Conservation (phyloP, 2,329 filamentous ascomycete species). For the Drechslera avenae region DNA sequence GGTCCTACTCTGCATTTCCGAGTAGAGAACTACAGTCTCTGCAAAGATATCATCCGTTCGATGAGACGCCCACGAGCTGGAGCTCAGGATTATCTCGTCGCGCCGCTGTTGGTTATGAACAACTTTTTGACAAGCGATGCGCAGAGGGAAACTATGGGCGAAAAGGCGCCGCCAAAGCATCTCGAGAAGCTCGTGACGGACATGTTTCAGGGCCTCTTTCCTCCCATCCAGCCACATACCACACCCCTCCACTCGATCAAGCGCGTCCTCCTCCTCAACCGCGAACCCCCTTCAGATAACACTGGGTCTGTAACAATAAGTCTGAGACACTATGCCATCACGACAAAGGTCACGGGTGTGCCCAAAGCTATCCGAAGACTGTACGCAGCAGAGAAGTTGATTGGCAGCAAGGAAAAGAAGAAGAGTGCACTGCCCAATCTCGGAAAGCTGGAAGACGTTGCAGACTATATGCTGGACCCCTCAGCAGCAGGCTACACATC, state of each 20-base stretch:
- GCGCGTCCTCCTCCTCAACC: slow-evolving; percentile 86
- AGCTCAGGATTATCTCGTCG: slow-evolving; percentile 77
- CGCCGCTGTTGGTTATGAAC: slow-evolving; percentile 97
- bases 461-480: slow-evolving; percentile 88
- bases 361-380: slow-evolving; percentile 83
- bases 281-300: slow-evolving; percentile 61
- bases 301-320: slow-evolving; percentile 74
- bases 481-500: slow-evolving; percentile 83
- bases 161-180: slow-evolving; percentile 81
- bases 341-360: slow-evolving; percentile 81
- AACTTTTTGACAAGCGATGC: slow-evolving; percentile 76
- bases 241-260: slow-evolving; percentile 92
- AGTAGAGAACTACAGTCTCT: slow-evolving; percentile 91
- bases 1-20: slow-evolving; percentile 94
- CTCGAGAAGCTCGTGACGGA: slow-evolving; percentile 92
- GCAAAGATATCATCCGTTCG: slow-evolving; percentile 84
- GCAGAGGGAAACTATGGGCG: slow-evolving; percentile 37
- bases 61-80: slow-evolving; percentile 83
- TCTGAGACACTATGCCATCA: slow-evolving; percentile 93
- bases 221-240: slow-evolving; percentile 88
- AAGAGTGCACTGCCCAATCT: slow-evolving; percentile 79
- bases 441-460: slow-evolving; percentile 87
- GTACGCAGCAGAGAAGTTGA: slow-evolving; percentile 81
- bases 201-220: slow-evolving; percentile 94
- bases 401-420: slow-evolving; percentile 62